phyloP scores from a whole-genome alignment of 257 asterid genomes.

The Lycium barbarum region DNA sequence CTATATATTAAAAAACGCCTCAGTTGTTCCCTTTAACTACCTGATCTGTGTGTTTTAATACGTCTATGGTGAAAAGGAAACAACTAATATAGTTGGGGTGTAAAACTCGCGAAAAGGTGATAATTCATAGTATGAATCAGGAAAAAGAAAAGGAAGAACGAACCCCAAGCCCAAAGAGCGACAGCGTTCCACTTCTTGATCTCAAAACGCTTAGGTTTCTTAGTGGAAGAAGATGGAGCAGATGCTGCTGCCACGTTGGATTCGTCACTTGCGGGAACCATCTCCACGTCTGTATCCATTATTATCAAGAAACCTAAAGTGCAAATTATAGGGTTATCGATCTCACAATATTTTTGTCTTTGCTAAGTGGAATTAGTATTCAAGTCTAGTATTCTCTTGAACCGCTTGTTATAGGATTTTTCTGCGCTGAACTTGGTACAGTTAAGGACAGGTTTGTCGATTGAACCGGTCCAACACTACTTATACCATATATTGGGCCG shows the following conservation, averaged over 20 bases:
- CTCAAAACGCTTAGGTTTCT: constrained; percentile 76
- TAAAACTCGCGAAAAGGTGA: too few species aligned
- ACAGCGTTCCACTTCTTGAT: constrained; percentile 94
- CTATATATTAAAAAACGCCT: too few species aligned
- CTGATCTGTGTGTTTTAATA: too few species aligned
- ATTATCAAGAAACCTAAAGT: constrained; percentile 32
- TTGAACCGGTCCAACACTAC: not conserved
- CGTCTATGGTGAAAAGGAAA: too few species aligned
- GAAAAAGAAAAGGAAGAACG: not conserved
- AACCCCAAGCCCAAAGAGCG: constrained; percentile 95
- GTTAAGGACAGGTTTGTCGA: not conserved
- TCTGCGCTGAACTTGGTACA: not conserved
- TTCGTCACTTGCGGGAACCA: constrained; percentile 73
- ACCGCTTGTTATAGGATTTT: not conserved
- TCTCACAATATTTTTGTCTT: not conserved
- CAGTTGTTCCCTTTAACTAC: too few species aligned
- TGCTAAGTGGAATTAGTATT: not conserved
- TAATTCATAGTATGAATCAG: too few species aligned
- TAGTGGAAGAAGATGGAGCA: constrained; percentile 50
- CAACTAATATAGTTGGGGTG: too few species aligned
- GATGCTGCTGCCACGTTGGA: constrained; percentile 61
- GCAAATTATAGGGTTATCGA: not conserved
- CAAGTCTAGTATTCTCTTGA: not conserved
- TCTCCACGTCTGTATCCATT: constrained; percentile 63
- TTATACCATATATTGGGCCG: too few species aligned